Base-by-base conservation (phyloP, 495 filamentous ascomycete genomes). In the Neurospora tetrasperma region DNA sequence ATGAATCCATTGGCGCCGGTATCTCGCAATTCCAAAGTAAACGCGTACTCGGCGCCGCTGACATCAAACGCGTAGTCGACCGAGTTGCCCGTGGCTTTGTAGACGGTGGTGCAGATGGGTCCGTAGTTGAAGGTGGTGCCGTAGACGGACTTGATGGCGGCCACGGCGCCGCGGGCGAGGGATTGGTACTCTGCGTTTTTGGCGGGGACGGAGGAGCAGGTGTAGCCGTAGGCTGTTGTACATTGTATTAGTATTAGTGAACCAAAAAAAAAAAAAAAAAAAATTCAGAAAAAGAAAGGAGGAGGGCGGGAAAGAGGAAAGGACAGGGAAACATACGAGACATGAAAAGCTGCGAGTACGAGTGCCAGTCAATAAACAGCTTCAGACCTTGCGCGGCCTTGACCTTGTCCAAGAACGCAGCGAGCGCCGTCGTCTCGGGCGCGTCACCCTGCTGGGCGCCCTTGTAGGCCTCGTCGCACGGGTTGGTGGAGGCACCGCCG, bases 341-440 rank as follows among this genome's bases (percentile, higher is more conserved):
- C 73, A 85, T 83, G 54, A 82, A 84, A 9, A 85, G 78, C 77
- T 91, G 88, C 4, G 82, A 81, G 78, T 90, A 91, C 18, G 83
- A 83, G 77, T 91, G 89, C 78, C 85, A 87, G 79, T 91, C 89
- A 72, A 90, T 87, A 76, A 82, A 91, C 20, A 90, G 73, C 79
- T 89, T 87, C 69, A 89, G 79, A 23, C 87, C 88, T 73, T 84
- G 79, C 27, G 73, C 66, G 1, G 74, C 74, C 31, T 82, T 80
- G 69, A 89, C 70, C 3, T 42, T 70, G 46, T 84, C 77, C 9
- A 86, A 75, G 59, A 82, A 85, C 14, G 71, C 76, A 72, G 74
- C 68, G 27, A 91, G 79, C 14, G 73, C 85, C 71, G 81, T 78
- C 42, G 78, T 86, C 78, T 90, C 89, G 38, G 85, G 81, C 16